phyloP scores from a whole-genome alignment of 106 monocot species.

The Dendrobium officinale region DNA sequence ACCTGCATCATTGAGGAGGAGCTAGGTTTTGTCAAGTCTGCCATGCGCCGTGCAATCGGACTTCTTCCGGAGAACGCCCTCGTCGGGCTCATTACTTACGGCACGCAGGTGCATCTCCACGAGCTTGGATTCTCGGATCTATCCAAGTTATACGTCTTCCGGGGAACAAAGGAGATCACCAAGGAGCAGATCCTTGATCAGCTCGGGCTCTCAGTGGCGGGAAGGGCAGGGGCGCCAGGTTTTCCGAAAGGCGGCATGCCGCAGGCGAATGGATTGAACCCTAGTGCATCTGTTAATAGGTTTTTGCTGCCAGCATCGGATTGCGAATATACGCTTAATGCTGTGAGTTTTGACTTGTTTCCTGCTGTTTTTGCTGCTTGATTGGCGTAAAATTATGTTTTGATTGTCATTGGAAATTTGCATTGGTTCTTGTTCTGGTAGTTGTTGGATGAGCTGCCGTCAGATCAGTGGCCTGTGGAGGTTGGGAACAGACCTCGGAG shows the following conservation, averaged over 20 bases:
- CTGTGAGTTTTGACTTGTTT: conserved; percentile 32
- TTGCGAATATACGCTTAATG: conserved; percentile 79
- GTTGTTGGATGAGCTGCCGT: conserved; percentile 89
- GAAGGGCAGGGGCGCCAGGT: conserved; percentile 12
- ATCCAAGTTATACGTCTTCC: conserved; percentile 74
- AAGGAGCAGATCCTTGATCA: conserved; percentile 90
- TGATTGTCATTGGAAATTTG: not conserved
- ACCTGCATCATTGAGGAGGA: conserved; percentile 97
- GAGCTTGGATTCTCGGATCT: conserved; percentile 84
- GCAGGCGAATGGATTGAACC: conserved; percentile 29
- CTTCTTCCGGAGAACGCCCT: conserved; percentile 80
- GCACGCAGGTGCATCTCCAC: conserved; percentile 91
- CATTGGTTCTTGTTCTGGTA: conserved; percentile 19
- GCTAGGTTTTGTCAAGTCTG: conserved; percentile 65
- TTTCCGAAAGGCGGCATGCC: conserved; percentile 15
- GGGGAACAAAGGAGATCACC: conserved; percentile 79
- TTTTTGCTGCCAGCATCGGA: conserved; percentile 86
- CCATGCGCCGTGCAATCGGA: conserved; percentile 71
- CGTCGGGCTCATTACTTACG: conserved; percentile 80
- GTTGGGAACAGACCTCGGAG: conserved; percentile 59
- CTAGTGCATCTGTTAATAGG: conserved; percentile 36
- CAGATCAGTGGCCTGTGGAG: conserved; percentile 93
- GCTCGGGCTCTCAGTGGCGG: conserved; percentile 52
- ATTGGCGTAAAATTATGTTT: not conserved
- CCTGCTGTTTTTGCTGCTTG: not conserved